Conservation (phyloP, 1,284 basidiomycete species). For the Melanopsichium pennsylvanicum region DNA sequence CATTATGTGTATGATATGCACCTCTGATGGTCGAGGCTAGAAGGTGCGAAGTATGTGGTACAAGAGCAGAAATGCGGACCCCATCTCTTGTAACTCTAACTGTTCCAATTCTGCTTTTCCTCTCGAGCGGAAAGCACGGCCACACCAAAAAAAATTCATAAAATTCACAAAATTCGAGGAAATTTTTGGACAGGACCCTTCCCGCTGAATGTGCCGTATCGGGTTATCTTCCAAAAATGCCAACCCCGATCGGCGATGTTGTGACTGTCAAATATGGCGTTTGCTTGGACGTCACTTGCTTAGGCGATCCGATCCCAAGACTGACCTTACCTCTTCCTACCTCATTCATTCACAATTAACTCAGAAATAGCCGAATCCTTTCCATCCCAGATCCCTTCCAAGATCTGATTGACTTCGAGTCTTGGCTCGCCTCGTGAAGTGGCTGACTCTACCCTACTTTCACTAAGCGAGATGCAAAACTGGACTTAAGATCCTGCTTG, state of each 20-base stretch:
- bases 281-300: slow-evolving; percentile 27
- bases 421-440: too few relatives aligned
- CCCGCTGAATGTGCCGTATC: neutral
- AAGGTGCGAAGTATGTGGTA: slow-evolving; percentile 3
- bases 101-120: slow-evolving; percentile 2
- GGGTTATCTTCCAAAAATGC: too few relatives aligned
- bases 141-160: slow-evolving; percentile 2
- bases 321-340: too few relatives aligned
- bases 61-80: neutral
- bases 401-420: too few relatives aligned
- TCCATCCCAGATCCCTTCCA: too few relatives aligned
- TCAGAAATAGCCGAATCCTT: too few relatives aligned
- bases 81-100: neutral
- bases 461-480: slow-evolving; percentile 1
- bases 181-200: slow-evolving; percentile 32
- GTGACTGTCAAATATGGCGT: slow-evolving; percentile 13
- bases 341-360: too few relatives aligned
- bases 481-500: neutral
- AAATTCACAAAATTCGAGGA: slow-evolving; percentile 8
- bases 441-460: neutral
- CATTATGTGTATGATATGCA: slow-evolving; percentile 10
- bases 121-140: neutral
- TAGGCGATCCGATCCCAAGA: slow-evolving; percentile 37
- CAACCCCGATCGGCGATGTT: slow-evolving; percentile 16
- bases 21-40: neutral